Evolutionary conservation across 176 grass and related monocot species (phyloP), one percentile per base, ranked within the genome.

Genomic region (Areca catechu): DNA sequence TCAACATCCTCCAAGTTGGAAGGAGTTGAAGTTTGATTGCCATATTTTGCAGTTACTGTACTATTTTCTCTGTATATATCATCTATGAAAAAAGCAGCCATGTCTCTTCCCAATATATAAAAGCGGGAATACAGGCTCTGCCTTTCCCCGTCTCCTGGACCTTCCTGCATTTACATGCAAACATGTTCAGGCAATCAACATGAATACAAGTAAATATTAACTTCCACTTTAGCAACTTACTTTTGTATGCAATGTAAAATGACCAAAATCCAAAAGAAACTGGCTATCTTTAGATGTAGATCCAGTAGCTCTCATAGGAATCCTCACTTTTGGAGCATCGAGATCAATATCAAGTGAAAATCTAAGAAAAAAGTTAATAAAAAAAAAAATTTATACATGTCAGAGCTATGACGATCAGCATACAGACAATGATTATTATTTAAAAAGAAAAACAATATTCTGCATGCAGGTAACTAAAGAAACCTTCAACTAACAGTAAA

Each of bases 321-420:
- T 76, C 80, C 80, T 84, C 49, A 97, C 86, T 84, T 90, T 97
- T 5, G 92, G 92, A 73, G 92, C 92, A 85, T 97, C 86, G 67
- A 97, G 67, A 88, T 97, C 92, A 65, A 97, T 91, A 66, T 97
- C 80, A 72, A 97, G 86, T 71, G 79, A 77, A 85, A 97, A 97
- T 74, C 92, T 97, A 72, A 43, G 12, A 50, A 84, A 17, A 24
- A 20, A 24, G 19, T 49, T 43, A 12, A 43, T 43, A 43, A 43
- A 43, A 43, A 43, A 0, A 43, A 43, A 43, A 43, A 43, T 43
- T 43, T 43, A 43, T 9, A 43, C 9, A 2, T 1, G 14, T 12
- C 34, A 43, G 9, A 43, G 7, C 7, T 43, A 43, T 43, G 34
- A 12, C 34, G 14, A 43, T 10, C 34, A 43, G 6, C 9, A 43